Evolutionary conservation across 495 filamentous ascomycete genomes (phyloP).

Genomic region (Neurospora sp.): DNA sequence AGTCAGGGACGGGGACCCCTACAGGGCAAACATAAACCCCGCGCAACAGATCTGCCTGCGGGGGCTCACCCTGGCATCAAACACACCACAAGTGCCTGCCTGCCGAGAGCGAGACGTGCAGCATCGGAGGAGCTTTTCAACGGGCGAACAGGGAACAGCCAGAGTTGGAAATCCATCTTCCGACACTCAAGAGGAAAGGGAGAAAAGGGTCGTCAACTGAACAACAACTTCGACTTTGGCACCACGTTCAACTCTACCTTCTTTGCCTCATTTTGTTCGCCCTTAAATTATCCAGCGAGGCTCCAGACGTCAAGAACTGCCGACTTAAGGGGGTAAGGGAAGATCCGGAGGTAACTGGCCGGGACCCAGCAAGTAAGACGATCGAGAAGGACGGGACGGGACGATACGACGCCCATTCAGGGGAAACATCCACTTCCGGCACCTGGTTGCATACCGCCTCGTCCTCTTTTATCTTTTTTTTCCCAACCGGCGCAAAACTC

Average conservation of each 20-base stretch:
- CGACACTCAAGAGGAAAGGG: neutral
- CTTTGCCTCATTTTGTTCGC: neutral
- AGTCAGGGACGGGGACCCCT: neutral
- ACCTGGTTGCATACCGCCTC: neutral
- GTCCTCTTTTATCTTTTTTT: neutral
- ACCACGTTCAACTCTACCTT: neutral
- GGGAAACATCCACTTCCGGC: neutral
- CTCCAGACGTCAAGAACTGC: neutral
- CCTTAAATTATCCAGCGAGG: neutral
- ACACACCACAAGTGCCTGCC: neutral
- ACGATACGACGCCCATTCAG: neutral
- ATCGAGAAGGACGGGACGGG: neutral
- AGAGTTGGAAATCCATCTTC: neutral
- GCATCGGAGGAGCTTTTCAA: neutral
- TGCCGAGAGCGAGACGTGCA: neutral
- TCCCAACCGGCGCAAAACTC: neutral
- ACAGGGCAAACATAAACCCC: neutral
- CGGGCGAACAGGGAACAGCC: neutral
- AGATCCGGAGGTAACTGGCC: neutral
- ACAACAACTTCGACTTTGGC: neutral
- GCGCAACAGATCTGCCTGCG: neutral
- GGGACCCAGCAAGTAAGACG: neutral
- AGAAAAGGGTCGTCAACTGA: neutral
- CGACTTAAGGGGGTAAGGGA: neutral
- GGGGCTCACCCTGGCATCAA: neutral